A percentile compares a stretch with the other conserved stretches of the same genome.
phyloP scores from a whole-genome alignment of 257 asterid species.

The Solanum pennellii region DNA sequence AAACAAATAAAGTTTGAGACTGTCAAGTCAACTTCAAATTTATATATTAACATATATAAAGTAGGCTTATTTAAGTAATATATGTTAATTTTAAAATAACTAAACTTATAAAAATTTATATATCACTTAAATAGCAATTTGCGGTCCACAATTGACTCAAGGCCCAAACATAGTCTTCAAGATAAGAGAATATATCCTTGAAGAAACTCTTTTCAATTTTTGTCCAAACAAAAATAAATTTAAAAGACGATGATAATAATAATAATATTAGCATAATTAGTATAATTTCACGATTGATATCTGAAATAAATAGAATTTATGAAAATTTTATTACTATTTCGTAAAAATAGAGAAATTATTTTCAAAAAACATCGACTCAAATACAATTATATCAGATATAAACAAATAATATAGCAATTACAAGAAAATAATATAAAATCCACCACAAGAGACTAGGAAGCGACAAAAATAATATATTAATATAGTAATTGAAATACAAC shows the following conservation, averaged over 20 bases:
- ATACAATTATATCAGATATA: too few relatives aligned
- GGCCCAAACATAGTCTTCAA: not conserved
- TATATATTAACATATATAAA: not conserved
- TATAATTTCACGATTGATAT: not conserved
- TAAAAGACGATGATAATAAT: not conserved
- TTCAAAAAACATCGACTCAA: too few relatives aligned
- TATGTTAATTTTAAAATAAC: not conserved
- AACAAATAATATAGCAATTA: not conserved
- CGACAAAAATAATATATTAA: too few relatives aligned
- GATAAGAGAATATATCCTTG: not conserved
- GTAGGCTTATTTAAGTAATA: not conserved
- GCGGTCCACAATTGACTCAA: not conserved
- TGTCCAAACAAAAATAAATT: not conserved
- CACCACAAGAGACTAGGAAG: not conserved
- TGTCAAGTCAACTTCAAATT: not conserved
- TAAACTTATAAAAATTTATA: not conserved
- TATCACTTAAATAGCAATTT: not conserved
- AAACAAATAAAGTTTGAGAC: not conserved
- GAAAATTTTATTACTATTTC: fast-evolving
- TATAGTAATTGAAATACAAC: not conserved
- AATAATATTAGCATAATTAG: too few relatives aligned
- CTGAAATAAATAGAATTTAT: not conserved
- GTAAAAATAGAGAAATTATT: too few relatives aligned
- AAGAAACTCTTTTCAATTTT: not conserved
- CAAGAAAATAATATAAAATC: too few relatives aligned